Percentiles rank a stretch among this genome's conserved stretches.
phyloP scores from a whole-genome alignment of 1,139 yeast species.

The Scheffersomyces quercinus region DNA sequence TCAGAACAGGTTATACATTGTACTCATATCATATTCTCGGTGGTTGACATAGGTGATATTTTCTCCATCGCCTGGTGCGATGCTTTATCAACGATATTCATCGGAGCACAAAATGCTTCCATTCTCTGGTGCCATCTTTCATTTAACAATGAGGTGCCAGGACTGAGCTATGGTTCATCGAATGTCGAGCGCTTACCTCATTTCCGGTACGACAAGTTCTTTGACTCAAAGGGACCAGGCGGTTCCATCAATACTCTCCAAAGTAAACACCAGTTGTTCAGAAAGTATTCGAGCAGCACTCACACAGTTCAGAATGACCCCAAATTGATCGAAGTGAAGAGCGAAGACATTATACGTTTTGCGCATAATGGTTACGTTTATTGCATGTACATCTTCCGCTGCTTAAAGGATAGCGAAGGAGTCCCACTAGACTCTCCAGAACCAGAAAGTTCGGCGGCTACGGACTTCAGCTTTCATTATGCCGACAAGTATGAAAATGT shows the following conservation, averaged over 20 bases:
- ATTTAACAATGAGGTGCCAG: slow-evolving; percentile 2
- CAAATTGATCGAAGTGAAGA: slow-evolving; percentile 64
- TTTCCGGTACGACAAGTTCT: slow-evolving; percentile 78
- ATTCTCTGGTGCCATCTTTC: slow-evolving; percentile 65
- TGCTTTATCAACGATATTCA: slow-evolving; percentile 58
- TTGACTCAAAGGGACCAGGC: slow-evolving; percentile 88
- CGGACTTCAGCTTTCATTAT: slow-evolving; percentile 23
- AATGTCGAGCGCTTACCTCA: slow-evolving; percentile 61
- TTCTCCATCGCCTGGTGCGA: slow-evolving; percentile 79
- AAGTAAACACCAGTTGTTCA: slow-evolving; percentile 29
- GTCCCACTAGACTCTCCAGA: not conserved
- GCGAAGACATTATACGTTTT: slow-evolving; percentile 65
- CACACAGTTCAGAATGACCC: slow-evolving; percentile 13
- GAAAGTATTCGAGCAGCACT: slow-evolving; percentile 16
- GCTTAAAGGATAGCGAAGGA: slow-evolving; percentile 1
- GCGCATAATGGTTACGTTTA: slow-evolving; percentile 94
- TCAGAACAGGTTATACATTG: slow-evolving; percentile 22
- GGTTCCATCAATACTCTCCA: slow-evolving; percentile 49
- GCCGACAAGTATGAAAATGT: slow-evolving; percentile 16
- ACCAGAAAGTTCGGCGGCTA: slow-evolving; percentile 10
- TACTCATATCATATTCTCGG: slow-evolving; percentile 74
- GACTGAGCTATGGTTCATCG: slow-evolving; percentile 3
- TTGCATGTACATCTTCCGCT: slow-evolving; percentile 50
- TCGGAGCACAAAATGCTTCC: slow-evolving; percentile 93
- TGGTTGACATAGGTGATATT: slow-evolving; percentile 90